Conservation (phyloP, 208 protist genomes). For the Trichomonas tenax region DNA sequence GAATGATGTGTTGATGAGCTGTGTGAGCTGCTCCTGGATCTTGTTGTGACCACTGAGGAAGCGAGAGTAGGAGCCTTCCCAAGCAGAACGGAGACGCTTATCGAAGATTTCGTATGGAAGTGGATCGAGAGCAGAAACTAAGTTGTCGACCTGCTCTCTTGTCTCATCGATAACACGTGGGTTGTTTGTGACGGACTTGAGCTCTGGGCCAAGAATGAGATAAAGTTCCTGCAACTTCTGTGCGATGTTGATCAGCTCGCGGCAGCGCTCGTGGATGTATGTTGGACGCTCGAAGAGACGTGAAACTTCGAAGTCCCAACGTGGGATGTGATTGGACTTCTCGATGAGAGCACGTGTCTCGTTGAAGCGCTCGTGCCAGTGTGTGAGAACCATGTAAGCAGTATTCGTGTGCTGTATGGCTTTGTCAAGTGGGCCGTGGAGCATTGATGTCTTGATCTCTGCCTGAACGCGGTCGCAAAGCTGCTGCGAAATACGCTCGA, state of each 20-base stretch:
- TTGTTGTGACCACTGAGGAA: conserved; percentile 69
- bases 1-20: conserved; percentile 90
- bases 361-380: not conserved
- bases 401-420: conserved; percentile 20
- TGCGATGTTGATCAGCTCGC: conserved; percentile 72
- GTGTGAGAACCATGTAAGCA: conserved; percentile 25
- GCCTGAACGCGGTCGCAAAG: conserved; percentile 71
- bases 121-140: conserved; percentile 74
- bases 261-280: conserved; percentile 85
- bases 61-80: conserved; percentile 46
- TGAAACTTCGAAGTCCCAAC: conserved; percentile 92
- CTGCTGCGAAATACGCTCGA: conserved; percentile 83
- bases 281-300: conserved; percentile 82
- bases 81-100: conserved; percentile 40
- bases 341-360: conserved; percentile 58
- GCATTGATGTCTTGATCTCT: conserved; percentile 52
- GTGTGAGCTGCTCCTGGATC: conserved; percentile 71
- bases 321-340: conserved; percentile 65
- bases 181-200: conserved; percentile 75
- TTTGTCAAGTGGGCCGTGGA: not conserved
- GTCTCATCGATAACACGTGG: conserved; percentile 79
- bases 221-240: conserved; percentile 80
- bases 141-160: conserved; percentile 66
- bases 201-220: conserved; percentile 77
- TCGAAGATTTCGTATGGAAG: conserved; percentile 87